Base-by-base conservation (phyloP, 2,329 filamentous ascomycete genomes). In the Pseudocercospora fijiensis region DNA sequence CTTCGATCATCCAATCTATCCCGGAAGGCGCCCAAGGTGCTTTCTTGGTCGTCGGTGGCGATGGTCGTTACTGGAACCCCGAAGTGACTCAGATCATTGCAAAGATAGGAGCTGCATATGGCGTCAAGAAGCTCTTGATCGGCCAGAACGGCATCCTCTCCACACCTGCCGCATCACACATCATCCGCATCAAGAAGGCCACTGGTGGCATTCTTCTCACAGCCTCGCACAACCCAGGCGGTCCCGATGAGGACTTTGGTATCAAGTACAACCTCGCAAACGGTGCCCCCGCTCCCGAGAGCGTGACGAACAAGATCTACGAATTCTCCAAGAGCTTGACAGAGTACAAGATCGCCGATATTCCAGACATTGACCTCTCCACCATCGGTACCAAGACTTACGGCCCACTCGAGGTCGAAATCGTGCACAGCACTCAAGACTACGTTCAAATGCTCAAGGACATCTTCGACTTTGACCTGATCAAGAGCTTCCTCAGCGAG, bases 221-320 rank as follows among this genome's bases (percentile, higher is more conserved):
- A 67, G 95, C 95, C 72, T 96, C 92, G 78, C 95, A 99, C 85
- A 99, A 99, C 83, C 93, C 95, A 65, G 95, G 95, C 79, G 95
- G 94, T 94, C 95, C 95, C 67, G 90, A 87, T 72, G 90, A 95
- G 77, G 95, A 99, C 81, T 99, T 99, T 74, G 95, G 95, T 73
- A 99, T 99, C 88, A 99, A 99, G 84, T 99, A 99, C 86, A 99
- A 99, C 85, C 85, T 99, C 64, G 84, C 92, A 78, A 98, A 99
- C 76, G 95, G 95, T 73, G 95, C 93, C 62, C 95, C 95, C 49
- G 95, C 95, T 62, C 95, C 95, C 64, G 95, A 99, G 80, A 89
- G 90, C 60, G 91, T 99, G 70, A 99, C 95, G 71, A 96, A 99
- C 87, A 96, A 96, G 83, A 98, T 99, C 78, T 98, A 86, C 82